Base-by-base conservation (phyloP, 208 protist species). In the Kentomonas sorsogonicus region DNA sequence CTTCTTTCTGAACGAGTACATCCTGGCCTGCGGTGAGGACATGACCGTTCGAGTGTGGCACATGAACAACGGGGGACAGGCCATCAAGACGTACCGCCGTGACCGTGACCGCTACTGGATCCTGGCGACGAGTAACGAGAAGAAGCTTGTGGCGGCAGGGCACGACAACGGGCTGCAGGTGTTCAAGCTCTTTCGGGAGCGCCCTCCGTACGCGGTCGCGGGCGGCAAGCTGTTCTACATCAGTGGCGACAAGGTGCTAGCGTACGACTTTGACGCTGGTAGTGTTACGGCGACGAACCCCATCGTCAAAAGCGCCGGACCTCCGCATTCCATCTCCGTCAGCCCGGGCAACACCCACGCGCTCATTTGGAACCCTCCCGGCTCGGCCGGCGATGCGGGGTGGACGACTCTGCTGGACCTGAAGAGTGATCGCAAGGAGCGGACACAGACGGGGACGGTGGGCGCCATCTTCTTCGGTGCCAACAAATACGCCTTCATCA, bases 51-150 rank as follows among this genome's bases (percentile, higher is more conserved):
- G 93, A 52, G 90, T 98, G 31, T 98, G 94, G 82, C 93, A 98
- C 36, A 46, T 60, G 53, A 11, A 39, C 29, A 26, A 41, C 29
- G 18, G 38, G 16, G 10, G 54, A 29, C 15, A 67, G 13, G 20
- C 51, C 58, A 79, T 96, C 34, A 83, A 97, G 69, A 89, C 88
- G 11, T 98, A 98, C 69, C 85, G 94, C 22, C 83, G 97, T 27
- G 96, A 99, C 39, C 62, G 79, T 29, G 96, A 99, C 60, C 89
- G 98, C 41, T 99, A 99, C 85, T 99, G 98, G 98, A 94, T 97
- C 34, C 64, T 99, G 6, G 92, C 96, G 5, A 86, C 77, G 6
- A 95, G 98, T 63, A 91, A 92, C 26, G 72, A 72, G 27, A 63
- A 75, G 26, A 99, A 99, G 58, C 74, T 99, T 3, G 88, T 99